These are phyloP conservation scores for Beauveria sp. DNA, from an alignment of 2,329 filamentous ascomycete genomes.

Conservation along the genomic window DNA sequence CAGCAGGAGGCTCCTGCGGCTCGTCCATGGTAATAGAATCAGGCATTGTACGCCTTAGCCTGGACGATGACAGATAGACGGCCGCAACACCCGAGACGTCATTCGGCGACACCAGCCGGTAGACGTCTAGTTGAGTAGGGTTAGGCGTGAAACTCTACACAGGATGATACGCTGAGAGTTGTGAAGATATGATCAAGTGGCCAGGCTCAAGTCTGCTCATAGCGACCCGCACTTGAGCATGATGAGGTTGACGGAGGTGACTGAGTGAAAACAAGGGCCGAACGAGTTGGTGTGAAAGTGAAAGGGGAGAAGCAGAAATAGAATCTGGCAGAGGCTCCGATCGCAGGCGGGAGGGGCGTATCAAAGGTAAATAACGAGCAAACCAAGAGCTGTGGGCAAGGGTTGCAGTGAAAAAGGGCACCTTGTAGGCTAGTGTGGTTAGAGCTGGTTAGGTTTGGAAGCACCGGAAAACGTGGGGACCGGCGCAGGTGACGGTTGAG, in stretches of 20 bases:
- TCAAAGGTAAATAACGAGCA: constrained; percentile 1
- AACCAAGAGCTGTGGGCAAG: constrained; percentile 13
- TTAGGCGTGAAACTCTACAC: neutral
- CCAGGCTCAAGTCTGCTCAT: constrained; percentile 25
- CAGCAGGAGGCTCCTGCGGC: constrained; percentile 21
- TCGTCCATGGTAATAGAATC: constrained; percentile 26
- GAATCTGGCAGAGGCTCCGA: constrained; percentile 9
- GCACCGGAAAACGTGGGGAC: constrained; percentile 5
- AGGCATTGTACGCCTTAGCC: constrained; percentile 17
- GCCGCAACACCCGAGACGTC: constrained; percentile 2
- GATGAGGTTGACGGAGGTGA: constrained; percentile 17
- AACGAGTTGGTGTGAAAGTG: neutral
- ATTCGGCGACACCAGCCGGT: constrained; percentile 1
- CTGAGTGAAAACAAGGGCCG: constrained; percentile 7
- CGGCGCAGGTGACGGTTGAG: neutral
- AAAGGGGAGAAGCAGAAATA: constrained; percentile 8
- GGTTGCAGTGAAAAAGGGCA: constrained; percentile 18
- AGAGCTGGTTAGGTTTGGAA: constrained; percentile 13
- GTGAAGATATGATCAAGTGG: constrained; percentile 26
- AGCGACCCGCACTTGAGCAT: constrained; percentile 28
- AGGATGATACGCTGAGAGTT: constrained; percentile 5
- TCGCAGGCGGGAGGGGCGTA: constrained; percentile 8
- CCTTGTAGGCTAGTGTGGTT: constrained; percentile 19
- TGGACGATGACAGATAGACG: neutral
- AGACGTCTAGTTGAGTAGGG: neutral